Base-by-base conservation (phyloP, 305 asterid species). In the Solanum aculeatissimum region DNA sequence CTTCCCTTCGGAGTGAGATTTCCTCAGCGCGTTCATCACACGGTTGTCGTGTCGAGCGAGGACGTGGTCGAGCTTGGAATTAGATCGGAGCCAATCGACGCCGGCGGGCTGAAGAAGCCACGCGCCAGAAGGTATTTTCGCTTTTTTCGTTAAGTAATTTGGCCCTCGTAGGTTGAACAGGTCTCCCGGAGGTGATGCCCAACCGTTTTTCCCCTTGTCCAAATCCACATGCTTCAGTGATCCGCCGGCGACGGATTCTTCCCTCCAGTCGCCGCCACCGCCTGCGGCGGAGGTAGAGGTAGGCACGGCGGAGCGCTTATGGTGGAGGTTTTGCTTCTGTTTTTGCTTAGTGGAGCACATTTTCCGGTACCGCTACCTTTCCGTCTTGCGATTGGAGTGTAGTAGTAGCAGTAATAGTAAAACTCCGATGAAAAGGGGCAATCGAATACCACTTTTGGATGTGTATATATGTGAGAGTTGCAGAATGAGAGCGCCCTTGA, bases 181-280 rank as follows among this genome's bases (percentile, higher is more conserved):
- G 19, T 94, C 94, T 1, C 99, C 98, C 0, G 97, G 98, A 4
- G 99, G 98, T 32, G 99, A 93, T 9, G 98, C 96, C 99, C 99
- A 96, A 32, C 99, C 99, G 90, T 94, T 96, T 86, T 93, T 83
- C 55, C 98, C 99, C 6, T 84, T 89, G n/a, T 87, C 86, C 81
- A 92, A 93, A 87, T 93, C 97, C n/a, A 94, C 98, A 86, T 90
- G 96, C 85, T 91, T 92, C 23, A 96, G 86, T 32, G 99, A 93
- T 85, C 99, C 99, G 51, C 93, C 92, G 90, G n/a, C 75, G 68
- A 94, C 90, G 12, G 94, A 87, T 86, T 90, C 97, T 29, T 92
- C 88, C 81, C 92, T 89, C 99, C 99, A 95, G 81, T 89, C 93
- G 15, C n/a, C 51, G 3, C 66, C 32, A 18, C 27, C 55, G 18